phyloP scores from a whole-genome alignment of 2,329 filamentous ascomycete genomes.

The Pestalotiopsis sp. region DNA sequence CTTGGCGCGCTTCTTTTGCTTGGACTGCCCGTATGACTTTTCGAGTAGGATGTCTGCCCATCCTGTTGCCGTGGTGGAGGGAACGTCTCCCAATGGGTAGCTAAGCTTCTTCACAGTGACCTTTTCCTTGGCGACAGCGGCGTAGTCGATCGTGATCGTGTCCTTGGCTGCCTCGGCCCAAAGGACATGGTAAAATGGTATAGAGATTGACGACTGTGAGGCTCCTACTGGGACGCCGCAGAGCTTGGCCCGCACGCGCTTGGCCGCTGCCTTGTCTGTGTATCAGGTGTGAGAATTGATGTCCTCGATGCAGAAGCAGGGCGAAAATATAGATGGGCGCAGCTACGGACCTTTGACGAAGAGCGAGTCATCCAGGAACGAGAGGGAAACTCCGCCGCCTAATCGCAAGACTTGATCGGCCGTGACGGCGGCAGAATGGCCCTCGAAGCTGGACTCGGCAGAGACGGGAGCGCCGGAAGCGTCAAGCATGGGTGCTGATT shows the following conservation, averaged over 20 bases:
- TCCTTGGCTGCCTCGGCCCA: constrained; percentile 71
- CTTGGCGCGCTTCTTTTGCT: constrained; percentile 77
- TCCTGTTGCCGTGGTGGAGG: constrained; percentile 49
- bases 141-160: constrained; percentile 74
- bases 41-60: constrained; percentile 71
- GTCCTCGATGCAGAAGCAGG: not conserved
- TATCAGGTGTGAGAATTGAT: not conserved
- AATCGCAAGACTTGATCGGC: not conserved
- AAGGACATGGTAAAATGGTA: constrained; percentile 83
- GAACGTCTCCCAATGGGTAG: constrained; percentile 50
- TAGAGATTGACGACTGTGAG: constrained; percentile 34
- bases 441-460: not conserved
- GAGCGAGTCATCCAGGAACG: constrained; percentile 1
- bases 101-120: constrained; percentile 64
- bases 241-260: constrained; percentile 23
- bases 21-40: constrained; percentile 70
- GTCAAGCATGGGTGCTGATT: constrained; percentile 2
- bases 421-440: not conserved
- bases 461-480: not conserved
- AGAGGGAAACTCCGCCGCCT: not conserved
- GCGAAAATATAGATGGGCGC: not conserved
- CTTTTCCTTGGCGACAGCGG: constrained; percentile 60
- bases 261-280: constrained; percentile 26
- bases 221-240: constrained; percentile 29
- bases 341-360: constrained; percentile 6